phyloP scores from a whole-genome alignment of 169 alveolate genomes.

The Plasmodium vivax region DNA sequence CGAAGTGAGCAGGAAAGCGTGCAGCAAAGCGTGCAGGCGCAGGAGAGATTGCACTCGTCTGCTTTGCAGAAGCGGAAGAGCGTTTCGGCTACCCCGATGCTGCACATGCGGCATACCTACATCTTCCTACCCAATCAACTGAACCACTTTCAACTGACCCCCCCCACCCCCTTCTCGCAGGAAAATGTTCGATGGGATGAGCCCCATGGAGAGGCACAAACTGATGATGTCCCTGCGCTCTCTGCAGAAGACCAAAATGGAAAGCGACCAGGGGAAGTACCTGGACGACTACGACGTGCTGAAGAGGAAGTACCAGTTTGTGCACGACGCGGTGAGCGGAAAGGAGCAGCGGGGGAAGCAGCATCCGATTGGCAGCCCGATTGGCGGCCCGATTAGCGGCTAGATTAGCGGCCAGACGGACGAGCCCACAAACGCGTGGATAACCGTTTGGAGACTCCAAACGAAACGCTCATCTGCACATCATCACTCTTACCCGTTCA shows the following conservation, averaged over 20 bases:
- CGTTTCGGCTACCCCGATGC: neutral
- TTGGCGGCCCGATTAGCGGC: no score
- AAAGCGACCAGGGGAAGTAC: constrained; percentile 5
- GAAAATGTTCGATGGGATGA: constrained; percentile 22
- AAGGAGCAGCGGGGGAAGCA: neutral
- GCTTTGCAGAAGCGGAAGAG: neutral
- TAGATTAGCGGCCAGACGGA: neutral
- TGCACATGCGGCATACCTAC: neutral
- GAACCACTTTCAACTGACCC: neutral
- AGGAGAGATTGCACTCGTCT: neutral
- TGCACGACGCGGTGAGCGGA: constrained; percentile 46
- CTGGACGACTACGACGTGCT: constrained; percentile 38
- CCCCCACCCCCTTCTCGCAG: neutral
- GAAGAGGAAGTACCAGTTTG: constrained; percentile 34
- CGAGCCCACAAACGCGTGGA: neutral
- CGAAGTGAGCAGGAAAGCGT: constrained; percentile 3
- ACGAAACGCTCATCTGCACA: neutral
- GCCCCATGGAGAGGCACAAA: constrained; percentile 44
- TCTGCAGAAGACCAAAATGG: constrained; percentile 18
- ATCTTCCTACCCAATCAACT: neutral
- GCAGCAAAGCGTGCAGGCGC: neutral
- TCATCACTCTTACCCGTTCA: neutral
- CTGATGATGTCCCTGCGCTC: constrained; percentile 53
- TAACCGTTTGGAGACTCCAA: neutral
- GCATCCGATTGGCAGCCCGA: no score